These are phyloP conservation scores for Russula sp. DNA, from an alignment of 768 basidiomycete species.

Conservation along the genomic window DNA sequence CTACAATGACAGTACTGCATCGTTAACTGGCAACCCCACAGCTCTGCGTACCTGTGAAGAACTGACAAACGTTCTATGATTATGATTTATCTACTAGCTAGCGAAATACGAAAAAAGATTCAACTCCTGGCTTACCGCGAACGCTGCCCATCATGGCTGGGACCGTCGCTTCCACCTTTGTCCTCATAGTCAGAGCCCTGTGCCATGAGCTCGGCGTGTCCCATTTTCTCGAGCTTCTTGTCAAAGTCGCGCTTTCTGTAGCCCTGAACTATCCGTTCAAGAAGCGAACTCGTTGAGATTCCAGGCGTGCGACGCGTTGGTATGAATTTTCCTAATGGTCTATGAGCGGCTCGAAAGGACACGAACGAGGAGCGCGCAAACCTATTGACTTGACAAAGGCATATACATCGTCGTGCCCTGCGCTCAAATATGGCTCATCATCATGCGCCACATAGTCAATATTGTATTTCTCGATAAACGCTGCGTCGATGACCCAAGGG, in stretches of 20 bases:
- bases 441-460: conserved; percentile 99
- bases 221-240: conserved; percentile 84
- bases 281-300: conserved; percentile 86
- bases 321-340: conserved; percentile 72
- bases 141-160: neutral
- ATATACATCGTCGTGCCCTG: conserved; percentile 85
- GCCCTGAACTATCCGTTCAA: conserved; percentile 85
- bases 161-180: conserved; percentile 1
- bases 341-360: neutral
- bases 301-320: conserved; percentile 94
- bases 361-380: conserved; percentile 29
- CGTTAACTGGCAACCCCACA: too few species aligned
- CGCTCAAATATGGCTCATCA: conserved; percentile 76
- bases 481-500: conserved; percentile 83
- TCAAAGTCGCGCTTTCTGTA: conserved; percentile 86
- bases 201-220: conserved; percentile 60
- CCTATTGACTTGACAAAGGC: conserved; percentile 72
- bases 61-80: neutral
- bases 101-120: neutral
- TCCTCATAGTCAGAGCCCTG: conserved; percentile 38
- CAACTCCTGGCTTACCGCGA: neutral
- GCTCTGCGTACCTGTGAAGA: neutral
- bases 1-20: too few species aligned
- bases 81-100: neutral
- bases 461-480: conserved; percentile 73